phyloP scores from a whole-genome alignment of 2,329 filamentous ascomycete species.

The Chaetomiaceae sp. region DNA sequence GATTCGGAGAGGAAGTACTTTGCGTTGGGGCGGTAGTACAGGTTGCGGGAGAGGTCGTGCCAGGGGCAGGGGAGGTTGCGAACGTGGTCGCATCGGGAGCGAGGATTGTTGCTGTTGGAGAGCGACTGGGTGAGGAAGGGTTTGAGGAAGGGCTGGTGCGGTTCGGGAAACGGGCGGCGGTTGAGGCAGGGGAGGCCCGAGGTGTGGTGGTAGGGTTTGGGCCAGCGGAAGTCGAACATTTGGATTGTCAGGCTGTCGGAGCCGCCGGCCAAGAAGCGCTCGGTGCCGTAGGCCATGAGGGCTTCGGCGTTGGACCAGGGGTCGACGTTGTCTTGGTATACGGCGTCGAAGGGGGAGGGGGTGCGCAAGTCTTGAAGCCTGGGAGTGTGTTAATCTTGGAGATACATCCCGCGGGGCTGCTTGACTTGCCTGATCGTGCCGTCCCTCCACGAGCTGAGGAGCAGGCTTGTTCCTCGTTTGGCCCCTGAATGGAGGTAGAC shows the following conservation, averaged over 20 bases:
- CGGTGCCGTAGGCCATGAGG: slow-evolving; percentile 46
- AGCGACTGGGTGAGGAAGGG: not conserved
- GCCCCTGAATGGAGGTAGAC: slow-evolving; percentile 34
- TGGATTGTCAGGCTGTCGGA: slow-evolving; percentile 42
- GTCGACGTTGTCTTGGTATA: slow-evolving; percentile 52
- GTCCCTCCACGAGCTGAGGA: slow-evolving; percentile 52
- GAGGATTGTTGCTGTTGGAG: not conserved
- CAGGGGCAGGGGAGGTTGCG: slow-evolving; percentile 40
- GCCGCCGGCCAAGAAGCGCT: slow-evolving; percentile 49
- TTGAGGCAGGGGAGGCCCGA: slow-evolving; percentile 43
- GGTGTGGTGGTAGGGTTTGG: slow-evolving; percentile 46
- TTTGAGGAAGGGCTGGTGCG: slow-evolving; percentile 31
- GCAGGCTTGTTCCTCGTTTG: slow-evolving; percentile 35
- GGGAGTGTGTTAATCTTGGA: not conserved
- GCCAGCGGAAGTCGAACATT: slow-evolving; percentile 52
- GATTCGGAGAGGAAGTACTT: slow-evolving; percentile 41
- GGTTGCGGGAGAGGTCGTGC: slow-evolving; percentile 41
- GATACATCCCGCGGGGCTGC: not conserved
- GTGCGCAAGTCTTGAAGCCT: slow-evolving; percentile 49
- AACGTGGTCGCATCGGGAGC: slow-evolving; percentile 34
- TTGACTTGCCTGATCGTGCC: slow-evolving; percentile 40
- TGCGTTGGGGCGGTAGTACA: slow-evolving; percentile 47
- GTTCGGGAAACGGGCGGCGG: slow-evolving; percentile 34
- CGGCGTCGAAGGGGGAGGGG: slow-evolving; percentile 41
- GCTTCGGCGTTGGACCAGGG: slow-evolving; percentile 43